These are phyloP conservation scores for Diutina sp. DNA, from an alignment of 1,139 yeast species.

Conservation along the genomic window DNA sequence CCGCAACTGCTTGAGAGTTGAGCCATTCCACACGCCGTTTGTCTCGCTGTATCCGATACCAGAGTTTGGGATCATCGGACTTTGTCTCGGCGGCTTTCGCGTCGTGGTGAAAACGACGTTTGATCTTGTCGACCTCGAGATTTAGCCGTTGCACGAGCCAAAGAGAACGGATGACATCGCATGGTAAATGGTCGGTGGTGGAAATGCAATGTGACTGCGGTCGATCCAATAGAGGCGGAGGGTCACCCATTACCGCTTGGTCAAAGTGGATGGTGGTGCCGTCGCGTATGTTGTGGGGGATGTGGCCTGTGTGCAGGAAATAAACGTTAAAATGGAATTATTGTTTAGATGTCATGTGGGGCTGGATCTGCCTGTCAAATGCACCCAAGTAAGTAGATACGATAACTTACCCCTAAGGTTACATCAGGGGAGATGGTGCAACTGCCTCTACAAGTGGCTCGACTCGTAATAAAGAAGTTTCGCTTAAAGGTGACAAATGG, in stretches of 20 bases:
- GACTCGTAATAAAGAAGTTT: no score
- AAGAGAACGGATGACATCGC: slow-evolving; percentile 30
- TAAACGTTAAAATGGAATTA: not conserved
- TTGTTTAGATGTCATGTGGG: not conserved
- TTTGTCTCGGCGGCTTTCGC: slow-evolving; percentile 3
- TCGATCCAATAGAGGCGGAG: not conserved
- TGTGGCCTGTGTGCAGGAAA: not conserved
- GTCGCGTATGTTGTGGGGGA: not conserved
- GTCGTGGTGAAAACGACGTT: slow-evolving; percentile 10
- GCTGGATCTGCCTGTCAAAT: not conserved
- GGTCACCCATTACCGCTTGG: not conserved
- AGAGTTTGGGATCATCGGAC: not conserved
- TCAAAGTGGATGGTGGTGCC: not conserved
- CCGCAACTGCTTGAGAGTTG: slow-evolving; percentile 20
- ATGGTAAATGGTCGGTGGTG: slow-evolving; percentile 33
- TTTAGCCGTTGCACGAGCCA: slow-evolving; percentile 34
- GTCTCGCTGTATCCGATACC: not conserved
- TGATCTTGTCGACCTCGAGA: slow-evolving; percentile 14
- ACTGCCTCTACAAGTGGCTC: no score
- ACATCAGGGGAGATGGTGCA: no score
- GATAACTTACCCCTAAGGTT: no score
- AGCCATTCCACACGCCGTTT: slow-evolving; percentile 4
- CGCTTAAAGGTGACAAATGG: no score
- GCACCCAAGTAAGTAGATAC: not conserved
- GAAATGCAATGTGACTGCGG: slow-evolving; percentile 16